Conservation (phyloP, 78 protist species). For the Dictyostelium intermedium region DNA sequence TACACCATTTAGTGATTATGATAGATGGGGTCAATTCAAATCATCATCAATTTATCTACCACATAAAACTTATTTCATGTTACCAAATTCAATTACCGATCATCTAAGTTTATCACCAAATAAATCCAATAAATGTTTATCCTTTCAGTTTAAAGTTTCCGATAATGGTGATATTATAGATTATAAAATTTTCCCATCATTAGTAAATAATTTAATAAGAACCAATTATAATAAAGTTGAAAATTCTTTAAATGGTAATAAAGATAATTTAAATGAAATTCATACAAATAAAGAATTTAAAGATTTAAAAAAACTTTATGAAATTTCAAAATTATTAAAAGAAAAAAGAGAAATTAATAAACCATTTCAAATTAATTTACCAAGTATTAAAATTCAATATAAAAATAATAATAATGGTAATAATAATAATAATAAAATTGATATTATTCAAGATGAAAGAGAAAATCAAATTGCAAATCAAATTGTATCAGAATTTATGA, state of each 20-base stretch:
- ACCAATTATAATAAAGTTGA: conserved; percentile 44
- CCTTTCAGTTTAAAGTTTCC: conserved; percentile 32
- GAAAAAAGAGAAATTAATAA: neutral
- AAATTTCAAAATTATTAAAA: neutral
- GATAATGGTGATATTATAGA: conserved; percentile 17
- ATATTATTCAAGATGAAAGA: neutral
- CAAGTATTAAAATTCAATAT: neutral
- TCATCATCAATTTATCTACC: conserved; percentile 28
- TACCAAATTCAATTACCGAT: conserved; percentile 5
- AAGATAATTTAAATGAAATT: neutral
- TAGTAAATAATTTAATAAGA: conserved; percentile 11
- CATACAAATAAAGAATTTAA: neutral
- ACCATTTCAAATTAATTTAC: neutral
- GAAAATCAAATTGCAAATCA: neutral
- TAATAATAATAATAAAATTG: neutral
- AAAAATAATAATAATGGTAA: neutral
- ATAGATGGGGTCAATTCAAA: conserved; percentile 33
- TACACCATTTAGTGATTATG: neutral
- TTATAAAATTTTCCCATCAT: conserved; percentile 13
- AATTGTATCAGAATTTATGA: conserved; percentile 45
- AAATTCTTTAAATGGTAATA: neutral
- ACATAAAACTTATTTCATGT: conserved; percentile 23
- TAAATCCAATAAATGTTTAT: conserved; percentile 1
- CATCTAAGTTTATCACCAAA: neutral
- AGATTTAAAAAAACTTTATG: neutral